Percentiles rank a stretch among this genome's conserved stretches.
Conservation (phyloP, 441 rosid genomes). For the Melianthus villosus region DNA sequence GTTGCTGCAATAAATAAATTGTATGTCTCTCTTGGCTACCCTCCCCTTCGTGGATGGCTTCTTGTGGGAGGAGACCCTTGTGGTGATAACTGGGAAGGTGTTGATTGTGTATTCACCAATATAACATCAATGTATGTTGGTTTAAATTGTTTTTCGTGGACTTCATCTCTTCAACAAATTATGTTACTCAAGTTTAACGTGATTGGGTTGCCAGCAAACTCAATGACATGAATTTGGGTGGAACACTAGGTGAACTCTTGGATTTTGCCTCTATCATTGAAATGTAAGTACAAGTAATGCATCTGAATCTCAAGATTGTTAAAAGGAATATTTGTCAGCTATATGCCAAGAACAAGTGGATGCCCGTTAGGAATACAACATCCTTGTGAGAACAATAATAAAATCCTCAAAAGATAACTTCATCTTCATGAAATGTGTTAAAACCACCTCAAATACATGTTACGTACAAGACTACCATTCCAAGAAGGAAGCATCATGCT, state of each 20-base stretch:
- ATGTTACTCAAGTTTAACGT: too few relatives aligned
- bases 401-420: too few relatives aligned
- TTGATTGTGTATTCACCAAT: slow-evolving; percentile 54
- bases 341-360: too few relatives aligned
- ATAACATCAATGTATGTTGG: slow-evolving; percentile 51
- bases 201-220: slow-evolving; percentile 42
- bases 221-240: slow-evolving; percentile 40
- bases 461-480: not conserved
- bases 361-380: too few relatives aligned
- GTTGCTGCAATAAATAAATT: slow-evolving; percentile 61
- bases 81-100: slow-evolving; percentile 74
- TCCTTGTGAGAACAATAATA: too few relatives aligned
- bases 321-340: too few relatives aligned
- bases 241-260: slow-evolving; percentile 33
- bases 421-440: too few relatives aligned
- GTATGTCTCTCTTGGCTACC: slow-evolving; percentile 40
- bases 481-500: slow-evolving; percentile 2
- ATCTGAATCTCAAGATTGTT: too few relatives aligned
- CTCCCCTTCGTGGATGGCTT: slow-evolving; percentile 54
- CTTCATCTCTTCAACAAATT: too few relatives aligned
- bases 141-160: too few relatives aligned
- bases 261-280: slow-evolving; percentile 43
- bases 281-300: too few relatives aligned
- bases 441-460: too few relatives aligned
- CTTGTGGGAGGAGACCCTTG: slow-evolving; percentile 92